Percentiles rank a stretch among this genome's conserved stretches.
Conservation (phyloP, 2,329 filamentous ascomycete genomes). For the Whalleya microplaca region DNA sequence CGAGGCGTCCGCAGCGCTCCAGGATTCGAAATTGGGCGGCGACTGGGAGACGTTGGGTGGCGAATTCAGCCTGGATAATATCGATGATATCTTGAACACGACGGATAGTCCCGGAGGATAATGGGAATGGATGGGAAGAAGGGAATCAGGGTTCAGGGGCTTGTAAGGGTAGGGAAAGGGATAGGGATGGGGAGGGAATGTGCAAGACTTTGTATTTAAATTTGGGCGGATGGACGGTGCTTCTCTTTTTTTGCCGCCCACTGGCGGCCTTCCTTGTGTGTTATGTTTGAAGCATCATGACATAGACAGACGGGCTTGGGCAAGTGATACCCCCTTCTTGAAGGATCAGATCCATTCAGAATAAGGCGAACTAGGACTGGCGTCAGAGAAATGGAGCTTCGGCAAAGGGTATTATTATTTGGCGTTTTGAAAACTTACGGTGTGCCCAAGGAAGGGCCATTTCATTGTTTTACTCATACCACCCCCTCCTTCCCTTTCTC, state of each 20-base stretch:
- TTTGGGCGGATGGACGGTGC: not conserved
- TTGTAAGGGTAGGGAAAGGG: not conserved
- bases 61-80: conserved; percentile 29
- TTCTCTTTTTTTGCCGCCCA: not conserved
- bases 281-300: conserved; percentile 4
- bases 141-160: not conserved
- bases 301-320: conserved; percentile 11
- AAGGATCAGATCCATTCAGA: too few relatives aligned
- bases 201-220: not conserved
- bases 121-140: not conserved
- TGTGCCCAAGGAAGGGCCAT: not conserved
- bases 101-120: conserved; percentile 27
- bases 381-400: too few relatives aligned
- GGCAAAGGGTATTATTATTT: too few relatives aligned
- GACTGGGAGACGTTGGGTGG: conserved; percentile 29
- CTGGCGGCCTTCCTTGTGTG: conserved; percentile 2
- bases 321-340: too few relatives aligned
- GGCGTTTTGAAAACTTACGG: too few relatives aligned
- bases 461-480: not conserved
- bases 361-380: too few relatives aligned
- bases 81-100: conserved; percentile 31
- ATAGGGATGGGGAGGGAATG: not conserved
- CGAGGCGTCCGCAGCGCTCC: not conserved
- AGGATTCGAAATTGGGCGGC: conserved; percentile 16
- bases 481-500: not conserved